Evolutionary conservation across 257 asterid genomes (phyloP).

Genomic region (Penstemon davidsonii): DNA sequence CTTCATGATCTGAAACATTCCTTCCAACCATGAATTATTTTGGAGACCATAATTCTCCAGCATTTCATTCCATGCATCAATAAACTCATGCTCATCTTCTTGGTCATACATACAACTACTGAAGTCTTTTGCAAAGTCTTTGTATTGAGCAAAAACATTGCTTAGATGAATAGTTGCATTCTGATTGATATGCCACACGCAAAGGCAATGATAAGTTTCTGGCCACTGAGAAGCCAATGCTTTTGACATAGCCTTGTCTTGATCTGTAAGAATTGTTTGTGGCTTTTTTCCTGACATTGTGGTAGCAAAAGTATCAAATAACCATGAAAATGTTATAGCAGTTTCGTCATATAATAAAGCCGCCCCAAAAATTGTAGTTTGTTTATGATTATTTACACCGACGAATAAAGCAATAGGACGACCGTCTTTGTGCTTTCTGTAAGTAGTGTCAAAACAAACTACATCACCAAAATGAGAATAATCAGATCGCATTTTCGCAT

Average conservation of each 20-base stretch:
- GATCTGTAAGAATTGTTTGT: too few relatives aligned
- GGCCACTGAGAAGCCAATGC: too few relatives aligned
- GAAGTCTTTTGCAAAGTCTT: not conserved
- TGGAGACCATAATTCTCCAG: too few relatives aligned
- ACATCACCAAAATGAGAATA: not conserved
- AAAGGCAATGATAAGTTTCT: too few relatives aligned
- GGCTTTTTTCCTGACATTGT: too few relatives aligned
- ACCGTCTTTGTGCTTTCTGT: not conserved
- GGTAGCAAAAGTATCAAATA: constrained; percentile 1
- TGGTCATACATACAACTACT: constrained; percentile 3
- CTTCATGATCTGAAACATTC: not conserved
- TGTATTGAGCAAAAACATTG: too few relatives aligned
- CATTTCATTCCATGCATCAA: not conserved
- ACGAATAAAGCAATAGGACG: constrained; percentile 10
- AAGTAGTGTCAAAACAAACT: not conserved
- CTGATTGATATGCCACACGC: too few relatives aligned
- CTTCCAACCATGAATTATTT: too few relatives aligned
- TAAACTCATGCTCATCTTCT: not conserved
- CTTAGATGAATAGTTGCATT: too few relatives aligned
- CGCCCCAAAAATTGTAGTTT: constrained; percentile 16
- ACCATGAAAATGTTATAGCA: constrained; percentile 6
- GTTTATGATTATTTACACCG: constrained; percentile 24
- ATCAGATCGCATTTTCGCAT: not conserved
- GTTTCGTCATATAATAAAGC: constrained; percentile 24
- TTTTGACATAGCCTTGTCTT: too few relatives aligned